Percentiles rank a stretch among this genome's conserved stretches.
These are phyloP conservation scores for Mucuna pruriens DNA, from an alignment of 306 rosid genomes.

Conservation along the genomic window DNA sequence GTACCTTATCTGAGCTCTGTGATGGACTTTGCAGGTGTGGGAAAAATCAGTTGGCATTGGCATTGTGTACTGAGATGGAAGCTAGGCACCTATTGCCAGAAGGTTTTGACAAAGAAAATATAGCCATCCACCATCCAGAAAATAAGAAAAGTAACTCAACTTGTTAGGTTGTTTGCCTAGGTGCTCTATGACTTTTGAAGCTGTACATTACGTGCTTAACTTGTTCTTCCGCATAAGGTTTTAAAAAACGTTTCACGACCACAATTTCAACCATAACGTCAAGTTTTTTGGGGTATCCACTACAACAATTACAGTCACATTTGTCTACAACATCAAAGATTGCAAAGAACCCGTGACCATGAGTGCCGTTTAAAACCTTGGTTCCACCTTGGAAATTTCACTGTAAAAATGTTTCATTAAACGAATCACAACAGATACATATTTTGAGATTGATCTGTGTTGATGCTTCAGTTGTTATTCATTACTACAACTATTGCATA, in stretches of 20 bases:
- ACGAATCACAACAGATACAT: neutral
- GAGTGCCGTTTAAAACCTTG: too few species aligned
- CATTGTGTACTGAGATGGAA: conserved; percentile 54
- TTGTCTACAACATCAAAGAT: too few species aligned
- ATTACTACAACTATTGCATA: neutral
- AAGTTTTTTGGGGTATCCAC: too few species aligned
- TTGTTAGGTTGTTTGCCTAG: neutral
- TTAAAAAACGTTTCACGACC: too few species aligned
- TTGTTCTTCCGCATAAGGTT: too few species aligned
- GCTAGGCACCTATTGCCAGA: conserved; percentile 46
- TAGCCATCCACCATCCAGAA: conserved; percentile 8
- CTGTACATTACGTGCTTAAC: too few species aligned
- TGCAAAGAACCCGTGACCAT: too few species aligned
- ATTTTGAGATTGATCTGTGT: conserved; percentile 13
- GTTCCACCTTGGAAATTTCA: neutral
- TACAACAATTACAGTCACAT: too few species aligned
- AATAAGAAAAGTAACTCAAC: conserved; percentile 39
- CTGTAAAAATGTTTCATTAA: neutral
- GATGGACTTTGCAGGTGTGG: conserved; percentile 60
- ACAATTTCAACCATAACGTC: too few species aligned
- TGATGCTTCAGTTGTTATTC: neutral
- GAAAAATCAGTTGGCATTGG: conserved; percentile 48
- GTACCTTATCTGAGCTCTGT: conserved; percentile 55
- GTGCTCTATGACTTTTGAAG: too few species aligned
- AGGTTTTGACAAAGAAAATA: conserved; percentile 51